These are phyloP conservation scores for Cubamyces lactineus DNA, from an alignment of 768 basidiomycete species.

Conservation along the genomic window DNA sequence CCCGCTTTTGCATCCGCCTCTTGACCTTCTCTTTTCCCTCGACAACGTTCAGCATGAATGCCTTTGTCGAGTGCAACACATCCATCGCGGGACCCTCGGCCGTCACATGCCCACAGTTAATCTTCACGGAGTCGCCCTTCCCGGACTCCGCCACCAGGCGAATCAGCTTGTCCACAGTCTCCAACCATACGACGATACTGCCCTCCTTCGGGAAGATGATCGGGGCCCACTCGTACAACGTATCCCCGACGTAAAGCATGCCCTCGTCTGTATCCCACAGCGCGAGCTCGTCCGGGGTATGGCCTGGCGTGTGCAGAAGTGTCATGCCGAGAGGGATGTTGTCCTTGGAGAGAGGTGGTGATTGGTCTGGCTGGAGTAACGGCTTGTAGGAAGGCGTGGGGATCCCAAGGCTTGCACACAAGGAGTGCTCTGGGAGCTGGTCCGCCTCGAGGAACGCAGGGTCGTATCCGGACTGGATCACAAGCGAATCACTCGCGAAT, in stretches of 20 bases:
- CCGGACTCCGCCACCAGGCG: slow-evolving; percentile 38
- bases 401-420: slow-evolving; percentile 47
- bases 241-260: slow-evolving; percentile 62
- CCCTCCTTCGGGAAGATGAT: slow-evolving; percentile 61
- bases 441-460: slow-evolving; percentile 47
- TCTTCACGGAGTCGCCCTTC: slow-evolving; percentile 26
- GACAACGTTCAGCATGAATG: slow-evolving; percentile 53
- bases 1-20: slow-evolving; percentile 37
- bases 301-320: slow-evolving; percentile 59
- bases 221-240: slow-evolving; percentile 55
- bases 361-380: slow-evolving; percentile 47
- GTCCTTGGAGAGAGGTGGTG: slow-evolving; percentile 36
- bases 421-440: slow-evolving; percentile 48
- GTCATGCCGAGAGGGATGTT: slow-evolving; percentile 40
- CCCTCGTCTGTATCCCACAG: slow-evolving; percentile 51
- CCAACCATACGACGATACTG: slow-evolving; percentile 54
- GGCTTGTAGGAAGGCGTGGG: slow-evolving; percentile 49
- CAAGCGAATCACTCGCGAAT: slow-evolving; percentile 49
- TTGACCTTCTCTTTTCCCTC: slow-evolving; percentile 42
- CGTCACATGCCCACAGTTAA: slow-evolving; percentile 57
- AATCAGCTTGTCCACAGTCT: slow-evolving; percentile 47
- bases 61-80: slow-evolving; percentile 44
- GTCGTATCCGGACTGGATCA: slow-evolving; percentile 52
- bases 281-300: slow-evolving; percentile 62
- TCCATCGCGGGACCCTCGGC: slow-evolving; percentile 48